Conservation (phyloP, 768 basidiomycete species). For the Pleurotus tuber-regium region DNA sequence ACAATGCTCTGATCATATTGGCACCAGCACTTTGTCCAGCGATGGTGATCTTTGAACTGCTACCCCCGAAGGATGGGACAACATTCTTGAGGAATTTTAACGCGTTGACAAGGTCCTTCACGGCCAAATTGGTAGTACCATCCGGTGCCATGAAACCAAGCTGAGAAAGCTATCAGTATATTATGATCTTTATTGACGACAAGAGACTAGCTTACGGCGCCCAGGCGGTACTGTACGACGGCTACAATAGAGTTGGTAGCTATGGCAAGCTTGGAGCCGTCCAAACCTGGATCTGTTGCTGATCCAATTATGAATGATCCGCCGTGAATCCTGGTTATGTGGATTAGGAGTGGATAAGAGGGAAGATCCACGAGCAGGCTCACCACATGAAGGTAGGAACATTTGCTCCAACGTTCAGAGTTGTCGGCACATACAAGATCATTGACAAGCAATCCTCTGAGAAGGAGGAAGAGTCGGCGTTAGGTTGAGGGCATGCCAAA, state of each 20-base stretch:
- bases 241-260: slow-evolving; percentile 76
- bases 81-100: slow-evolving; percentile 59
- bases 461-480: slow-evolving; percentile 43
- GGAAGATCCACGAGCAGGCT: slow-evolving; percentile 17
- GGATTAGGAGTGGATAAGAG: neutral
- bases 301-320: slow-evolving; percentile 77
- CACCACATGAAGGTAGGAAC: slow-evolving; percentile 63
- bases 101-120: slow-evolving; percentile 66
- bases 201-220: slow-evolving; percentile 47
- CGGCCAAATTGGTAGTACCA: slow-evolving; percentile 67
- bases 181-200: neutral
- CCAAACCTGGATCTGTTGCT: slow-evolving; percentile 67
- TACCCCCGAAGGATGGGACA: slow-evolving; percentile 66
- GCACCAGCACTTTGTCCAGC: slow-evolving; percentile 86
- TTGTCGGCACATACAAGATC: slow-evolving; percentile 60
- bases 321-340: slow-evolving; percentile 69
- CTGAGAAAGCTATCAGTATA: slow-evolving; percentile 33
- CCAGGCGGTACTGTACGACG: slow-evolving; percentile 83
- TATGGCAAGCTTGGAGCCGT: slow-evolving; percentile 72
- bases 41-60: slow-evolving; percentile 60
- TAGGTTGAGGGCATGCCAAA: slow-evolving; percentile 68
- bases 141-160: slow-evolving; percentile 75
- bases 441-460: slow-evolving; percentile 84
- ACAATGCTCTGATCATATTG: slow-evolving; percentile 70
- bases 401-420: slow-evolving; percentile 28